Evolutionary conservation across 768 basidiomycete genomes (phyloP).

Genomic region (Lentinula lateritia): DNA sequence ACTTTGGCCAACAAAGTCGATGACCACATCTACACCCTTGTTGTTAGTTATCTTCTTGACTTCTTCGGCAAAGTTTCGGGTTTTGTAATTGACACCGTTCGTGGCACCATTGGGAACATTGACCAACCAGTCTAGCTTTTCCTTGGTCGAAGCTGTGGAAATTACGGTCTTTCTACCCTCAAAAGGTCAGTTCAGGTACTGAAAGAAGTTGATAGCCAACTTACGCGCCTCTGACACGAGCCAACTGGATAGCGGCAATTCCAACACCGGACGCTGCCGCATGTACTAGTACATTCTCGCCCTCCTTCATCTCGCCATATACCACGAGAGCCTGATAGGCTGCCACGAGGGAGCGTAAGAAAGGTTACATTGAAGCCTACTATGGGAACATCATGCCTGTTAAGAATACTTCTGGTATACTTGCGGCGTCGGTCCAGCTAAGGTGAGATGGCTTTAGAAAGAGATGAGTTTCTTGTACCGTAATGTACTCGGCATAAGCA

Average conservation of each 20-base stretch:
- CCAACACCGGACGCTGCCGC: constrained; percentile 92
- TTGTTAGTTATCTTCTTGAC: constrained; percentile 63
- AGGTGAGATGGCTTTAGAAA: constrained; percentile 70
- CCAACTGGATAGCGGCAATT: constrained; percentile 82
- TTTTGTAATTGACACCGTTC: constrained; percentile 80
- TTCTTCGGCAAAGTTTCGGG: constrained; percentile 70
- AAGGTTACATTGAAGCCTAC: neutral
- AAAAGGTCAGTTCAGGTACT: constrained; percentile 7
- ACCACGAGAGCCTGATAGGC: constrained; percentile 38
- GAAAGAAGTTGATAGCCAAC: constrained; percentile 20
- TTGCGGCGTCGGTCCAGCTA: constrained; percentile 81
- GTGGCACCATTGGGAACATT: constrained; percentile 65
- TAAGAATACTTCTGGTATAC: constrained; percentile 83
- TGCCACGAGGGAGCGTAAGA: constrained; percentile 12
- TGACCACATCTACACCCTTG: constrained; percentile 75
- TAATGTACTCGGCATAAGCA: constrained; percentile 87
- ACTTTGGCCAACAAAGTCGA: constrained; percentile 78
- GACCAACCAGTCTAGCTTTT: constrained; percentile 76
- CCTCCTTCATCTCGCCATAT: constrained; percentile 45
- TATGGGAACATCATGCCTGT: constrained; percentile 51
- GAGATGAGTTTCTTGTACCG: constrained; percentile 57
- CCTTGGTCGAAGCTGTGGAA: constrained; percentile 80
- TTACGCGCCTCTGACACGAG: constrained; percentile 69
- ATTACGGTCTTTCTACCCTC: constrained; percentile 56
- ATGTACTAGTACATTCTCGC: constrained; percentile 80